Evolutionary conservation across 2,329 filamentous ascomycete species (phyloP).

Genomic region (Epichloe coenophiala): DNA sequence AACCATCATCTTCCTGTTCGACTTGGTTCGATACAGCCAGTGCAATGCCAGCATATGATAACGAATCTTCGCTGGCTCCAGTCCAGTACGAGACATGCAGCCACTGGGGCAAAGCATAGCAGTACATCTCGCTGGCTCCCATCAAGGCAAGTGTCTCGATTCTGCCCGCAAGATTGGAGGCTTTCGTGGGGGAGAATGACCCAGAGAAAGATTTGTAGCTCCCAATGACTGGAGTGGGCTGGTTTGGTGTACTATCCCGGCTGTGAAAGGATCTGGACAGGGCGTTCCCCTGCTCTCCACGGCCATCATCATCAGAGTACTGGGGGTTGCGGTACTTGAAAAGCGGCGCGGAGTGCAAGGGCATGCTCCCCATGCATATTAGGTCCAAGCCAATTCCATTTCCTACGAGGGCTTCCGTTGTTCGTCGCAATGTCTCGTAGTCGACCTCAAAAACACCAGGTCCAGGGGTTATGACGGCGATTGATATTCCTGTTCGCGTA

Average conservation of each 20-base stretch:
- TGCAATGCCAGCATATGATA: slow-evolving; percentile 47
- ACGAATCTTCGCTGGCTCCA: slow-evolving; percentile 55
- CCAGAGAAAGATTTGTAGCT: slow-evolving; percentile 45
- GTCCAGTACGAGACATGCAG: slow-evolving; percentile 97
- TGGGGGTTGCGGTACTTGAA: slow-evolving; percentile 78
- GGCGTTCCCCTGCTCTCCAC: slow-evolving; percentile 15
- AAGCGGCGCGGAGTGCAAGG: slow-evolving; percentile 84
- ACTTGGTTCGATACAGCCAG: slow-evolving; percentile 36
- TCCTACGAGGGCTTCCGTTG: slow-evolving; percentile 82
- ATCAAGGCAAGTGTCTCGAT: slow-evolving; percentile 24
- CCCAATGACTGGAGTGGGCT: slow-evolving; percentile 40
- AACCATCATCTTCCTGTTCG: slow-evolving; percentile 38
- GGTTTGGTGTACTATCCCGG: slow-evolving; percentile 45
- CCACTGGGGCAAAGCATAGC: slow-evolving; percentile 90
- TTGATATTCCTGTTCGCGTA: slow-evolving; percentile 81
- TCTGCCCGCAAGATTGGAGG: slow-evolving; percentile 25
- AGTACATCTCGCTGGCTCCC: slow-evolving; percentile 48
- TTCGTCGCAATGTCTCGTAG: slow-evolving; percentile 75
- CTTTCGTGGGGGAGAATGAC: slow-evolving; percentile 41
- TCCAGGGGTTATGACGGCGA: slow-evolving; percentile 86
- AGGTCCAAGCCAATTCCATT: slow-evolving; percentile 95
- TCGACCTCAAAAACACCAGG: slow-evolving; percentile 91
- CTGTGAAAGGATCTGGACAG: slow-evolving; percentile 33
- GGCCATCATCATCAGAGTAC: slow-evolving; percentile 18
- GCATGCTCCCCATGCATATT: slow-evolving; percentile 85